Base-by-base conservation (phyloP, 306 rosid genomes). In the Pachyrhizus erosus region DNA sequence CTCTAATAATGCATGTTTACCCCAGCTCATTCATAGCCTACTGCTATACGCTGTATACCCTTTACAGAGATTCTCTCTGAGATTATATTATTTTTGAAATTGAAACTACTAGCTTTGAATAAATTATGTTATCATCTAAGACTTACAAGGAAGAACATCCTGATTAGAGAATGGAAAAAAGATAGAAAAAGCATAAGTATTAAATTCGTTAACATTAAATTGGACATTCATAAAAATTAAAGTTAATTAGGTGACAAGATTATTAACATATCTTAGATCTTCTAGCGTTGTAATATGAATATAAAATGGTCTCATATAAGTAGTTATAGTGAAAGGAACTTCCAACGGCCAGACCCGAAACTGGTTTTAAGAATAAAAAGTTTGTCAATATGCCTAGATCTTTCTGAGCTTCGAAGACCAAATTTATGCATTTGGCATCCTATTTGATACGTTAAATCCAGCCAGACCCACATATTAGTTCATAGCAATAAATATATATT, bases 351-450 rank as follows among this genome's bases (percentile, higher is more conserved):
- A 5, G 45, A 24, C 7, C 14, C 75, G 7, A 2, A 24, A 26
- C 42, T 15, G 14, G 39, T 70, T 46, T 24, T 9, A 76, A 24
- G 51, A 27, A 75, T 33, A 27, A 42, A 71, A 80, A 70, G 17
- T 15, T 43, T 76, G 82, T 82, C 33, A 57, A 10, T 31, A 1
- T 31, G 77, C 5, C 31, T 18, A 45, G 66, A 73, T 21, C 46
- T 31, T 31, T 31, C 5, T 5, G 46, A 26, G 24, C 1, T 12
- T 29, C 13, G 1, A 29, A 54, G 3, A 39, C 58, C 48, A 65
- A 67, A 42, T 48, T 58, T 60, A 75, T 69, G 46, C 60, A 79
- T 23, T 79, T 79, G 83, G 49, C 77, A 69, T 69, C 77, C 69
- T 40, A 3, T 24, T 52, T 55, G 60, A 67, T 9, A 51, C 68